Evolutionary conservation across 164 flowering plant genomes (phyloP).

Genomic region (grape (Vitis vinifera)): DNA sequence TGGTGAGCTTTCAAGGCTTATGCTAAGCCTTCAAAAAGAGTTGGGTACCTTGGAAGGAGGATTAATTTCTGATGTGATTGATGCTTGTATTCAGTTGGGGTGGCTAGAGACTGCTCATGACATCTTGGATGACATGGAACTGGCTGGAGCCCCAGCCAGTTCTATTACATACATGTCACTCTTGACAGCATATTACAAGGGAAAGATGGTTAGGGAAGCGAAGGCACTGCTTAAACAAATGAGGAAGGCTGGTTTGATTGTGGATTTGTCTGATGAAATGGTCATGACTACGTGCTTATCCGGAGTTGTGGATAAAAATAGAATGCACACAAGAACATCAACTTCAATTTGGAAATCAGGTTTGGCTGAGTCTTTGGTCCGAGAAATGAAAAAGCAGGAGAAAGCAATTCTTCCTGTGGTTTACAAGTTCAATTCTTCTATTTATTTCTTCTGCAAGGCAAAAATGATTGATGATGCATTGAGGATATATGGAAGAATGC

Average conservation of each 20-base stretch:
- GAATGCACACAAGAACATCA: conserved; percentile 3
- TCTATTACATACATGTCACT: conserved; percentile 37
- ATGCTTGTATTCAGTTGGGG: conserved; percentile 63
- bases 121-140: conserved; percentile 73
- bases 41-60: conserved; percentile 16
- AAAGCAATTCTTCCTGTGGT: conserved; percentile 24
- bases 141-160: conserved; percentile 33
- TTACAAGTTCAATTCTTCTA: conserved; percentile 65
- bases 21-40: conserved; percentile 42
- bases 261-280: conserved; percentile 28
- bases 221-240: conserved; percentile 56
- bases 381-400: conserved; percentile 35
- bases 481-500: conserved; percentile 58
- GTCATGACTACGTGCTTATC: conserved; percentile 21
- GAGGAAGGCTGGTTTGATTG: conserved; percentile 39
- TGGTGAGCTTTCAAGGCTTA: conserved; percentile 52
- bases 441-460: conserved; percentile 78
- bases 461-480: conserved; percentile 85
- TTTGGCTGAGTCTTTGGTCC: conserved; percentile 38
- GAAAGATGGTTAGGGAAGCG: conserved; percentile 56
- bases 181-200: conserved; percentile 53
- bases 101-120: conserved; percentile 89
- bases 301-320: conserved; percentile 7
- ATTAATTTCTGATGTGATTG: conserved; percentile 46
- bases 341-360: conserved; percentile 21